Conservation (phyloP, 2,329 filamentous ascomycete genomes). For the Tolypocladium album region DNA sequence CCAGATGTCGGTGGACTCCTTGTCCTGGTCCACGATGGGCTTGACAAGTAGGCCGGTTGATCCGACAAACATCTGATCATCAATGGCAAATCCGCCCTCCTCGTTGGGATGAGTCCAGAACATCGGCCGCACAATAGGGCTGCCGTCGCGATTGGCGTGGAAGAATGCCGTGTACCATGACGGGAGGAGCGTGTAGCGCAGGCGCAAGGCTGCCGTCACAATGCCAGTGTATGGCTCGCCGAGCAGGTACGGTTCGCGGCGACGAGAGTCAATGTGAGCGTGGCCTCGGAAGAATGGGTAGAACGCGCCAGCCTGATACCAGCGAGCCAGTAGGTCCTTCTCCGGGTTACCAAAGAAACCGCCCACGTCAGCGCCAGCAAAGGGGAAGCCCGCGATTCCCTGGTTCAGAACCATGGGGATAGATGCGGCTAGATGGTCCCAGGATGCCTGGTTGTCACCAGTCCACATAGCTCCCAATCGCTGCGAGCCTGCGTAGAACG, state of each 20-base stretch:
- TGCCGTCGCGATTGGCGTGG: conserved; percentile 70
- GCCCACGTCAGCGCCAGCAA: conserved; percentile 89
- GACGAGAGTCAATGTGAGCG: conserved; percentile 90
- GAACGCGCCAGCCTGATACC: conserved; percentile 95
- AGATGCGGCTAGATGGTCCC: conserved; percentile 81
- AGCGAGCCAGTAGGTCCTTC: conserved; percentile 81
- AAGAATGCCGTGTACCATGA: conserved; percentile 97
- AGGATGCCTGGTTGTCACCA: conserved; percentile 89
- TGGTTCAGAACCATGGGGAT: conserved; percentile 91
- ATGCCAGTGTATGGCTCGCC: conserved; percentile 79
- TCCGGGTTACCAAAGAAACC: conserved; percentile 97
- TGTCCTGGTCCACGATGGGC: conserved; percentile 72
- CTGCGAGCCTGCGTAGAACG: conserved; percentile 87
- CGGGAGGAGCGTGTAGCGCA: conserved; percentile 82
- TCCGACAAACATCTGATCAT: conserved; percentile 89
- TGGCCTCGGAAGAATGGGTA: conserved; percentile 98
- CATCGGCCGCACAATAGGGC: conserved; percentile 82
- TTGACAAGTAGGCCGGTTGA: conserved; percentile 85
- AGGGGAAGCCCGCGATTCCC: conserved; percentile 87
- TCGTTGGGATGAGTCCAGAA: conserved; percentile 85
- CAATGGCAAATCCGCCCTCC: conserved; percentile 76
- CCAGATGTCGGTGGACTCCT: conserved; percentile 66
- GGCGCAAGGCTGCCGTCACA: conserved; percentile 74
- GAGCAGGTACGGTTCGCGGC: conserved; percentile 83
- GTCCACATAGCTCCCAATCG: conserved; percentile 96